A percentile compares a stretch with the other conserved stretches of the same genome.
Evolutionary conservation across 371 early-diverging fungal genomes (phyloP).

Genomic region (Apophysomyces elegans): DNA sequence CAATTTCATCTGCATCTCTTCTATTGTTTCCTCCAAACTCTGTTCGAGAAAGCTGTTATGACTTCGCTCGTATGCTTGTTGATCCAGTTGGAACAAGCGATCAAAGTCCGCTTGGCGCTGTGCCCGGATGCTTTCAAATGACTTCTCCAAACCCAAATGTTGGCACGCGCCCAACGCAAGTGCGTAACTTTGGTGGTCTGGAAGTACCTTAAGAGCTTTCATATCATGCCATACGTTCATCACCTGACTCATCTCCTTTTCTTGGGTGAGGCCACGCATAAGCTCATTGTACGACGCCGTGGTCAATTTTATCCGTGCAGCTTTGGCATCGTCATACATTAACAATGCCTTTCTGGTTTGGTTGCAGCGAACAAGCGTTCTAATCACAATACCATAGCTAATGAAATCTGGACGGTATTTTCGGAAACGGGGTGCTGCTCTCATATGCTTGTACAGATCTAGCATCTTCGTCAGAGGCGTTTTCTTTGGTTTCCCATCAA

Average conservation of each 20-base stretch:
- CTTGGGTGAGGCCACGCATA: constrained; percentile 28
- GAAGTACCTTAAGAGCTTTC: constrained; percentile 27
- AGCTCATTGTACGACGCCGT: constrained; percentile 36
- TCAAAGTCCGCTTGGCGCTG: constrained; percentile 38
- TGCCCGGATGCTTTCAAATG: constrained; percentile 31
- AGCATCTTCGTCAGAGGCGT: constrained; percentile 25
- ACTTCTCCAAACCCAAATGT: constrained; percentile 35
- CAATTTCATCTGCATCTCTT: neutral
- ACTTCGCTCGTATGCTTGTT: constrained; percentile 9
- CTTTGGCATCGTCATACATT: constrained; percentile 41
- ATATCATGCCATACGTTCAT: constrained; percentile 56
- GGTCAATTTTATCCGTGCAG: constrained; percentile 18
- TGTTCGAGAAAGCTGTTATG: neutral
- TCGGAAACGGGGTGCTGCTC: constrained; percentile 13
- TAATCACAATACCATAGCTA: constrained; percentile 46
- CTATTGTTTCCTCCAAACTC: neutral
- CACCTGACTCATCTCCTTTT: constrained; percentile 35
- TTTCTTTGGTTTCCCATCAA: too few relatives aligned
- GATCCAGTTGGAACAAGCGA: constrained; percentile 24
- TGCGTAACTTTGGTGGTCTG: constrained; percentile 38
- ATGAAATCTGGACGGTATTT: constrained; percentile 37
- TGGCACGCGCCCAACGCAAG: constrained; percentile 47
- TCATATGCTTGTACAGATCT: constrained; percentile 32
- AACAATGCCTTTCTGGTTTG: constrained; percentile 38
- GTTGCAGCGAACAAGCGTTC: constrained; percentile 24